Percentiles rank a stretch among this genome's conserved stretches.
phyloP scores from a whole-genome alignment of 73 alveolate genomes.

The Paramecium biaurelia region DNA sequence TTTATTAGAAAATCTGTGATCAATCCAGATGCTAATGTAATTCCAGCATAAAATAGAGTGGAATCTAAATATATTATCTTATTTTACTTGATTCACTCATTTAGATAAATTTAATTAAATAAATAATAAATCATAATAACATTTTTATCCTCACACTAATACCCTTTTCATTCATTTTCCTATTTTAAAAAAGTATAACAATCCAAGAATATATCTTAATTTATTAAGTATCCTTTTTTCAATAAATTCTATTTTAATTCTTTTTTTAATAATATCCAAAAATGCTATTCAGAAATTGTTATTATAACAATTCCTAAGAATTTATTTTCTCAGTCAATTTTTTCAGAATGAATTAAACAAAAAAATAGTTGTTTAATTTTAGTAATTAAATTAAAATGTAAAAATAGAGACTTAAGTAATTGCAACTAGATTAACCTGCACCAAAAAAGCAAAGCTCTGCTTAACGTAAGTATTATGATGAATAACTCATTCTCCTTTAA shows the following conservation, averaged over 20 bases:
- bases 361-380: not conserved
- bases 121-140: not conserved
- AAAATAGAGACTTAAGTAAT: not conserved
- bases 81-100: not conserved
- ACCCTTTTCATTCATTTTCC: not conserved
- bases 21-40: constrained; percentile 34
- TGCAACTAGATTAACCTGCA: not conserved
- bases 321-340: no score
- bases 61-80: not conserved
- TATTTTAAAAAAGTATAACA: not conserved
- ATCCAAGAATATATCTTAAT: not conserved
- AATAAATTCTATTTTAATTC: not conserved
- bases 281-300: not conserved
- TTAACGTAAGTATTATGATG: not conserved
- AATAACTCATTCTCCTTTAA: not conserved
- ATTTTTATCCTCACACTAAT: not conserved
- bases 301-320: no score
- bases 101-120: not conserved
- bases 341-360: not conserved
- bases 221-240: not conserved
- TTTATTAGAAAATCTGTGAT: constrained; percentile 5
- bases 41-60: constrained; percentile 32
- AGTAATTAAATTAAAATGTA: not conserved
- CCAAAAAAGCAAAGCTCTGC: not conserved
- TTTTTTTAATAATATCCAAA: not conserved